phyloP scores from a whole-genome alignment of 108 stramenopile species.

The Nannochloropsis salina region DNA sequence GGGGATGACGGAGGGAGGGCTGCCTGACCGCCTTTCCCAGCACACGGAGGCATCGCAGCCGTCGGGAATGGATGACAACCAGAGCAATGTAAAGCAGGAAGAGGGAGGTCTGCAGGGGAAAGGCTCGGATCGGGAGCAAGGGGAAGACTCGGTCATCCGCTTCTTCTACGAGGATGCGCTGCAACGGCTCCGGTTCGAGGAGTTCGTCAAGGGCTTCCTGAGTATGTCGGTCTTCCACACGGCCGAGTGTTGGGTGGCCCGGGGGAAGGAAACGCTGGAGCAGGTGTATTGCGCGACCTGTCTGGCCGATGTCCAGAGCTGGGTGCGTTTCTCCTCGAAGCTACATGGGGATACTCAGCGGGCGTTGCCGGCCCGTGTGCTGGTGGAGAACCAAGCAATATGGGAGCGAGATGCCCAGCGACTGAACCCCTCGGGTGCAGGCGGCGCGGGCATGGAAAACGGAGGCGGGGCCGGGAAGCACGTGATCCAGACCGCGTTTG shows the following conservation, averaged over 20 bases:
- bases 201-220: slow-evolving; percentile 81
- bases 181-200: slow-evolving; percentile 68
- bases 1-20: background rate
- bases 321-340: slow-evolving; percentile 15
- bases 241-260: slow-evolving; percentile 77
- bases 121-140: background rate
- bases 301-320: background rate
- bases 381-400: slow-evolving; percentile 34
- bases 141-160: background rate
- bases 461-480: slow-evolving; percentile 21
- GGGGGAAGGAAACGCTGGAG: background rate
- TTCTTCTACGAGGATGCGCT: background rate
- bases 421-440: background rate
- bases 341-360: slow-evolving; percentile 14
- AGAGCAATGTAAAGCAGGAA: background rate
- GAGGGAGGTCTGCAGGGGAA: background rate
- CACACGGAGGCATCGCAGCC: background rate
- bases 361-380: slow-evolving; percentile 45
- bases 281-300: background rate
- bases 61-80: background rate
- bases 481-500: slow-evolving; percentile 50
- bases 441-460: background rate
- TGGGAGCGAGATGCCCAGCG: slow-evolving; percentile 48
- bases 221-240: slow-evolving; percentile 89
- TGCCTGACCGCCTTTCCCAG: background rate